Base-by-base conservation (phyloP, 2,329 filamentous ascomycete species). In the Sporothrix luriei region DNA sequence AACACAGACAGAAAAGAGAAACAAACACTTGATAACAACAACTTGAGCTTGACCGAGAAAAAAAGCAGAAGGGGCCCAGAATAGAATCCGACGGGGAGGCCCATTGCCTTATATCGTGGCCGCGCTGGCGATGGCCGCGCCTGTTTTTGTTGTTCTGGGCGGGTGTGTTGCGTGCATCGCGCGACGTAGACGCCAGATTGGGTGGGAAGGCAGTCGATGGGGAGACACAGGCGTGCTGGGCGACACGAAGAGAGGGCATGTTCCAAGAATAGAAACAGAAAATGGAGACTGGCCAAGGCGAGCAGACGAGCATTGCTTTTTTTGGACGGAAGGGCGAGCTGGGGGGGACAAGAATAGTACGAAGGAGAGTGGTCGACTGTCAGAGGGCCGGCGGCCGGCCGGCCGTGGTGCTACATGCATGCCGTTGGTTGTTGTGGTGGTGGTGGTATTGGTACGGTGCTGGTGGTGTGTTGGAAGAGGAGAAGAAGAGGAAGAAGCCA, bases 51-150 rank as follows among this genome's bases (percentile, higher is more conserved):
- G 80, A 81, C 79, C 79, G 14, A 78, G 78, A 80, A 80, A 79
- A 71, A 74, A 74, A 40, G 67, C 43, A 62, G 43, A 29, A 70
- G 7, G 49, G 59, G 59, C 21, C 46, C 48, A 49, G 48, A 49
- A 16, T 13, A 64, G 52, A 61, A 49, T 40, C 38, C 65, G 62
- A 69, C 21, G 57, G 57, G 57, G 13, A 62, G 57, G 80, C 79
- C 79, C 80, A 82, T 83, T 82, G 83, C 79, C 84, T 87, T 87
- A 87, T 87, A 87, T 85, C 80, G 78, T 83, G 81, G 69, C 83
- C 80, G 81, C 79, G 76, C 77, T 77, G 76, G 76, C 78, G 75
- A 78, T 75, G 80, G 75, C 82, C 82, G 75, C 61, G 43, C 62
- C 51, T 61, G 57, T 66, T 66, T 49, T n/a, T 26, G 57, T 46